Conservation (phyloP, 2,329 filamentous ascomycete species). For the Pseudophaeomoniella oleicola region DNA sequence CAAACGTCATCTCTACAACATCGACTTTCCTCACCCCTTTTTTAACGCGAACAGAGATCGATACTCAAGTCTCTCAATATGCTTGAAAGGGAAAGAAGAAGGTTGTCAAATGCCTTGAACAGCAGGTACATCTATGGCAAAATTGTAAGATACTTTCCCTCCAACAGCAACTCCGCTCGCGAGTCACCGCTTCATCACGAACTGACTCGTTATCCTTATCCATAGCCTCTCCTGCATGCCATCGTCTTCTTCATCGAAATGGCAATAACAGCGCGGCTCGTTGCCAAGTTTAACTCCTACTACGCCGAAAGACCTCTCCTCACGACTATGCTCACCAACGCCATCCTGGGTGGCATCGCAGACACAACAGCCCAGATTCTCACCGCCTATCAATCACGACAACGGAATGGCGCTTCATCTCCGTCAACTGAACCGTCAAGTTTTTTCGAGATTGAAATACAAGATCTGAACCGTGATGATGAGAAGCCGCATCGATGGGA, state of each 20-base stretch:
- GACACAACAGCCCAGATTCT: conserved; percentile 93
- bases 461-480: conserved; percentile 57
- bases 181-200: not conserved
- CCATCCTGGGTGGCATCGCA: conserved; percentile 85
- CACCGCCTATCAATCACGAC: conserved; percentile 53
- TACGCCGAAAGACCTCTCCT: conserved; percentile 87
- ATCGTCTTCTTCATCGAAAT: conserved; percentile 81
- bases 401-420: conserved; percentile 39
- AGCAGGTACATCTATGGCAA: conserved; percentile 26
- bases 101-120: conserved; percentile 29
- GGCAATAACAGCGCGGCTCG: conserved; percentile 66
- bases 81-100: conserved; percentile 24
- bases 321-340: conserved; percentile 98
- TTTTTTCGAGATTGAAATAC: conserved; percentile 69
- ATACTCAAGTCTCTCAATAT: conserved; percentile 20
- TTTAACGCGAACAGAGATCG: no score
- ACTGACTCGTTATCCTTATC: not conserved
- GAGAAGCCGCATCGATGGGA: conserved; percentile 54
- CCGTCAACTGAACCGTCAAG: conserved; percentile 25
- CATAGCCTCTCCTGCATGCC: conserved; percentile 71
- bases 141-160: conserved; percentile 12
- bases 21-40: no score
- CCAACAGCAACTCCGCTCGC: conserved; percentile 4
- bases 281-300: conserved; percentile 81
- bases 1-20: no score